phyloP scores from a whole-genome alignment of 2,329 filamentous ascomycete genomes.

The Colletotrichum melonis region DNA sequence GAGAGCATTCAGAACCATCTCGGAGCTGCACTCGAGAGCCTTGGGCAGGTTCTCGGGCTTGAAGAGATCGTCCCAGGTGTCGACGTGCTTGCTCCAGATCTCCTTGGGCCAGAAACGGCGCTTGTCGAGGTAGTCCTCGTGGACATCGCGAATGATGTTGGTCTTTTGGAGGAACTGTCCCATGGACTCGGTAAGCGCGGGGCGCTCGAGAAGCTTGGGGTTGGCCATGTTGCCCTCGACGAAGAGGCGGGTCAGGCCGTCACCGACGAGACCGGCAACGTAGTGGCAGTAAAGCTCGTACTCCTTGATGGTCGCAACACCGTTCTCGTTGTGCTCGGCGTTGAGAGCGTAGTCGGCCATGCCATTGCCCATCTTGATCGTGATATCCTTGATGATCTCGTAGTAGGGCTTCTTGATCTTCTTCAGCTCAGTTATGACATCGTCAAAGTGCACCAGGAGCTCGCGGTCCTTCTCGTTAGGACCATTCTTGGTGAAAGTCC shows the following conservation, averaged over 20 bases:
- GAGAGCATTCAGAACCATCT: slow-evolving; percentile 93
- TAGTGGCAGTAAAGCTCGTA: slow-evolving; percentile 99
- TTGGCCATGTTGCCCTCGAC: slow-evolving; percentile 90
- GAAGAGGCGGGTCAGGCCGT: slow-evolving; percentile 91
- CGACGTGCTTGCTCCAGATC: slow-evolving; percentile 96
- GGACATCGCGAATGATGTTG: slow-evolving; percentile 97
- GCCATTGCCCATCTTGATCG: slow-evolving; percentile 94
- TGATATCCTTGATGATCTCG: slow-evolving; percentile 91
- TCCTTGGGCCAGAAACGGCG: slow-evolving; percentile 95
- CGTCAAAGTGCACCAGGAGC: slow-evolving; percentile 91
- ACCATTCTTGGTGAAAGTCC: slow-evolving; percentile 88
- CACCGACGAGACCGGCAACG: slow-evolving; percentile 97
- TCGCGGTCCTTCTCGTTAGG: slow-evolving; percentile 95
- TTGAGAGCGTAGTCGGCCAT: slow-evolving; percentile 97
- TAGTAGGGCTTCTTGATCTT: slow-evolving; percentile 87
- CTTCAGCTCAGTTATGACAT: slow-evolving; percentile 87
- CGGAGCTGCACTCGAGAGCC: slow-evolving; percentile 87
- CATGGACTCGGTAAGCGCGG: slow-evolving; percentile 92
- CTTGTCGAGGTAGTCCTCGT: slow-evolving; percentile 88
- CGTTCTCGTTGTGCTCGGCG: slow-evolving; percentile 81
- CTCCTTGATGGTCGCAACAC: slow-evolving; percentile 84
- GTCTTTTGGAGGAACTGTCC: slow-evolving; percentile 97
- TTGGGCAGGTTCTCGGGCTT: slow-evolving; percentile 80
- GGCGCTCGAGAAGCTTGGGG: slow-evolving; percentile 81
- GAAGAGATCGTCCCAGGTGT: slow-evolving; percentile 90